Percentiles rank a stretch among this genome's conserved stretches.
Conservation (phyloP, 352 stramenopile genomes). For the Phytophthora constricta region DNA sequence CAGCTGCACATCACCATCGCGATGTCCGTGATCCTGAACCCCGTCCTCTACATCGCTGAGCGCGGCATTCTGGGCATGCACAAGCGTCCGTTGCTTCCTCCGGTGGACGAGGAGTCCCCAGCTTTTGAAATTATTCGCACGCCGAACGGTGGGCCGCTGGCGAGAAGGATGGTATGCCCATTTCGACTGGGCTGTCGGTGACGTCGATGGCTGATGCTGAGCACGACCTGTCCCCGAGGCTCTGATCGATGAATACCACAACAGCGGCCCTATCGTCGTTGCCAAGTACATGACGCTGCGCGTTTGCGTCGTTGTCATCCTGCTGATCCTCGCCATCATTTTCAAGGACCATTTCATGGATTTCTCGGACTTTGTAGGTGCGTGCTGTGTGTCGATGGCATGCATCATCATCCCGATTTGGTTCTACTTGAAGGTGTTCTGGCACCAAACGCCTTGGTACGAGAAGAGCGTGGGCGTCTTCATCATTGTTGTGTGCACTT, state of each 20-base stretch:
- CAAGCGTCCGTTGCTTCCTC: constrained; percentile 32
- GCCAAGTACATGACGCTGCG: constrained; percentile 46
- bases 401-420: constrained; percentile 71
- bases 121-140: constrained; percentile 21
- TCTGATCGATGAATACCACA: constrained; percentile 40
- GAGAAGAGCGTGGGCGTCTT: constrained; percentile 38
- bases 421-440: constrained; percentile 75
- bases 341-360: constrained; percentile 70
- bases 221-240: constrained; percentile 37
- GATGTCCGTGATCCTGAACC: constrained; percentile 53
- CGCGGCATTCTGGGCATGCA: constrained; percentile 52
- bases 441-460: constrained; percentile 43
- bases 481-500: constrained; percentile 39
- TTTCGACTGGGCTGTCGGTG: constrained; percentile 20
- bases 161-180: constrained; percentile 21
- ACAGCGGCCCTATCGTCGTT: constrained; percentile 37
- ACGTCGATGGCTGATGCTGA: constrained; percentile 42
- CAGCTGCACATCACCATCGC: constrained; percentile 60
- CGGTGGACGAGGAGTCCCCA: constrained; percentile 29
- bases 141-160: constrained; percentile 15
- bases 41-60: constrained; percentile 51
- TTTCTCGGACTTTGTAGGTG: constrained; percentile 66
- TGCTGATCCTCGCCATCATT: constrained; percentile 48
- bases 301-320: constrained; percentile 46
- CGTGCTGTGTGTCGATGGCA: constrained; percentile 54